phyloP scores from a whole-genome alignment of 345 rosid species.

The Rhodamnia rubescens region DNA sequence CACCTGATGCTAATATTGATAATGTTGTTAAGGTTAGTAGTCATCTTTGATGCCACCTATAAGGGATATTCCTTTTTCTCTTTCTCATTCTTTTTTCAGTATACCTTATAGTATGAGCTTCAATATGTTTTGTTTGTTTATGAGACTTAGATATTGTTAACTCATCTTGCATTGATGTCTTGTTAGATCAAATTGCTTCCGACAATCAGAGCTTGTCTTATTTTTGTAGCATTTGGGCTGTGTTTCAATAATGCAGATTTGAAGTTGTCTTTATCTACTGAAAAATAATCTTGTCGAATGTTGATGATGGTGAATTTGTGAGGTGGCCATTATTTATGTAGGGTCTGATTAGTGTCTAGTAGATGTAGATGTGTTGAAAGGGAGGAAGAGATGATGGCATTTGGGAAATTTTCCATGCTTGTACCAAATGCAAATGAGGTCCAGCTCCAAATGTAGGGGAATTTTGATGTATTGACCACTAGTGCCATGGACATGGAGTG shows the following conservation, averaged over 20 bases:
- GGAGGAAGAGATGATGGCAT: background rate
- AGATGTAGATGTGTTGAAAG: background rate
- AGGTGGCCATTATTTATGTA: background rate
- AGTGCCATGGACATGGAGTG: background rate
- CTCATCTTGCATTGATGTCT: background rate
- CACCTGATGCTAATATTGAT: conserved; percentile 74
- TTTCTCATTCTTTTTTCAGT: background rate
- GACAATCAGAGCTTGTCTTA: background rate
- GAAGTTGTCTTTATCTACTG: background rate
- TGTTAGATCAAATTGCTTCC: background rate
- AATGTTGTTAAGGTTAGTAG: conserved; percentile 64
- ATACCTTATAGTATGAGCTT: background rate
- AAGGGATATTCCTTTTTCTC: background rate
- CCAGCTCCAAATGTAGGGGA: background rate
- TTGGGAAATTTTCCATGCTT: background rate
- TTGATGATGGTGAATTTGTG: background rate
- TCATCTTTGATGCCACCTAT: background rate
- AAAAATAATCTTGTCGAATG: background rate
- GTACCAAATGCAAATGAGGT: background rate
- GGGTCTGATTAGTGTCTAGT: background rate
- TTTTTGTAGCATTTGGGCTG: background rate
- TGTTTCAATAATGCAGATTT: background rate
- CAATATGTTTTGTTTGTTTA: background rate
- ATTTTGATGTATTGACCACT: background rate
- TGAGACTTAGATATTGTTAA: background rate